Evolutionary conservation across 768 basidiomycete species (phyloP).

Genomic region (Psilocybe cyanescens): DNA sequence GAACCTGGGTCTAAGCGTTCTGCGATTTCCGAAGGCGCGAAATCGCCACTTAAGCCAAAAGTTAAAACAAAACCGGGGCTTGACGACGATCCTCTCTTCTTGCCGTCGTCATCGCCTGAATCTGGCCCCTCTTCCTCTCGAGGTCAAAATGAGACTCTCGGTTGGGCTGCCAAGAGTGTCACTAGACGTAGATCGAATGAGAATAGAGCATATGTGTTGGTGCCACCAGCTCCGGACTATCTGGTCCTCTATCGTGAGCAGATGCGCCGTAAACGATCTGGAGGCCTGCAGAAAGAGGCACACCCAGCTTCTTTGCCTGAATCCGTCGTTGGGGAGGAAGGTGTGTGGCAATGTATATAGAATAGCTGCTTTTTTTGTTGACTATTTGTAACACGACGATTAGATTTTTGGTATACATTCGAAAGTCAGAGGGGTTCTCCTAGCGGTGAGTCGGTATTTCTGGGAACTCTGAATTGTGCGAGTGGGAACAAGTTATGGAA

Average conservation of each 20-base stretch:
- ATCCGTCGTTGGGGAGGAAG: conserved; percentile 21
- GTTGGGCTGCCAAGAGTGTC: not conserved
- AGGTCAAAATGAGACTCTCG: not conserved
- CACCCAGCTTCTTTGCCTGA: conserved; percentile 8
- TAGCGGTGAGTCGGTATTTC: conserved; percentile 22
- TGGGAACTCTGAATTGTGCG: not conserved
- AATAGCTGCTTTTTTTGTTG: conserved; percentile 14
- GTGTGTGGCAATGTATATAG: conserved; percentile 22
- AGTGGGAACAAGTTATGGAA: not conserved
- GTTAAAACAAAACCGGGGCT: no score
- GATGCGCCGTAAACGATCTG: not conserved
- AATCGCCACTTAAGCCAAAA: no score
- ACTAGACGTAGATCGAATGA: not conserved
- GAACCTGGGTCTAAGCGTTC: no score
- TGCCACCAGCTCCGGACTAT: conserved; percentile 37
- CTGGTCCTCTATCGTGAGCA: conserved; percentile 19
- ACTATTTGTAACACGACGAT: conserved; percentile 7
- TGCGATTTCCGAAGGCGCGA: no score
- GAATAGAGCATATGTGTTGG: conserved; percentile 28
- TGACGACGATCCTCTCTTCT: conserved; percentile 45
- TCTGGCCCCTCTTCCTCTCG: not conserved
- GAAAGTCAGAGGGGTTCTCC: conserved; percentile 18
- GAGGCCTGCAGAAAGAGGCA: conserved; percentile 2
- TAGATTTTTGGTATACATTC: conserved; percentile 13
- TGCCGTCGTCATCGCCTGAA: conserved; percentile 44